phyloP scores from a whole-genome alignment of 495 filamentous ascomycete species.

The Immersiella caudata region DNA sequence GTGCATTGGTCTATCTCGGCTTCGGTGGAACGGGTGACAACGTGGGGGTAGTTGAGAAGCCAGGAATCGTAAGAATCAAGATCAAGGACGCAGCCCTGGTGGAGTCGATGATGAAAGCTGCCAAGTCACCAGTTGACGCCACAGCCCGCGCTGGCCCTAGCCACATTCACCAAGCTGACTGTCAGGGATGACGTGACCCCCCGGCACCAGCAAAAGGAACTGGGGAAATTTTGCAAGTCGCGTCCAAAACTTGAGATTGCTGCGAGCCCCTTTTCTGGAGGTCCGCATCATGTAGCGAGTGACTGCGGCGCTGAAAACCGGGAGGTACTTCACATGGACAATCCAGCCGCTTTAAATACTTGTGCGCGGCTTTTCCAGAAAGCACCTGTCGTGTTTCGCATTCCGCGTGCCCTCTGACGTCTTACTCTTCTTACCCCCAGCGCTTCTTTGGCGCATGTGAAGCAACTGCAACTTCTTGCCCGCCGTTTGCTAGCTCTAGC shows the following conservation, averaged over 20 bases:
- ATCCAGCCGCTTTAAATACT: background rate
- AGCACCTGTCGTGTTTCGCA: background rate
- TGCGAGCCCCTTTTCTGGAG: constrained; percentile 17
- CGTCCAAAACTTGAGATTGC: background rate
- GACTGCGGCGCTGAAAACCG: background rate
- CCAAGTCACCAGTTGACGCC: background rate
- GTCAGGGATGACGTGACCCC: constrained; percentile 26
- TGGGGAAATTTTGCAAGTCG: constrained; percentile 16
- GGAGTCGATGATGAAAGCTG: background rate
- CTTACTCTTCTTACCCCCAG: background rate
- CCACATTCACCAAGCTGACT: background rate
- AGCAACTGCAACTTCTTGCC: constrained; percentile 5
- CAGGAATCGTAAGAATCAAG: background rate
- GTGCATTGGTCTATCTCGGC: background rate
- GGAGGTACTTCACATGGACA: background rate
- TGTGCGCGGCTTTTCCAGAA: background rate
- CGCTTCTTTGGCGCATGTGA: background rate
- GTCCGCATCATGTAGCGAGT: background rate
- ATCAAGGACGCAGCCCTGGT: background rate
- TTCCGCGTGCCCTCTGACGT: background rate
- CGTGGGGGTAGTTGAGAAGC: background rate
- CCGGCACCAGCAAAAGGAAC: constrained; percentile 9
- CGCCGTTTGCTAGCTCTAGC: constrained; percentile 7
- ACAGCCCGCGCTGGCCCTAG: background rate
- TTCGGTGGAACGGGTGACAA: background rate